Evolutionary conservation across 2,329 filamentous ascomycete species (phyloP), one percentile per base, ranked within the genome.

Genomic region (Pyricularia sp.): DNA sequence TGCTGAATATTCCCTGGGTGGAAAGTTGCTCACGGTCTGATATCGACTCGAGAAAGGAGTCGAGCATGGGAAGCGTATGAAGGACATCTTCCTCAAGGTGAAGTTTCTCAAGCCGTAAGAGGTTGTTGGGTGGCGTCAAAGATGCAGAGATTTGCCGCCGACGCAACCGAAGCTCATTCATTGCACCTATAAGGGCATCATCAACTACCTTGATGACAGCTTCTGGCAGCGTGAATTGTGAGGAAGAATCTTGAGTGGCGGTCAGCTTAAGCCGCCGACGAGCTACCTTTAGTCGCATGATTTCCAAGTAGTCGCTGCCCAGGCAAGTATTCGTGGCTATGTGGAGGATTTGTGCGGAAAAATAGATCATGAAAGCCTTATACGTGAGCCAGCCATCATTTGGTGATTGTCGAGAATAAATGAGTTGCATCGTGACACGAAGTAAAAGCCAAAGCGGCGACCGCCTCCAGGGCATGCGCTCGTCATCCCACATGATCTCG

Each of bases 331-430:
- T 4, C 12, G 30, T 17, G 4, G 26, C 26, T 12, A 30, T 9
- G 6, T 30, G 9, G 17, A 66, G 65, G 23, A 66, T 28, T 5
- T 26, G 28, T 3, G 65, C 65, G n/a, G 12, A 42, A 23, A 66
- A 55, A 28, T 55, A 66, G 42, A 66, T 36, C 25, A 66, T 66
- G 65, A 66, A 66, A 36, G 36, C 25, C 20, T 66, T 66, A 26
- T 66, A 66, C 42, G 28, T 55, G 4, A 6, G 23, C 11, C 20
- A 10, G 11, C 11, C 36, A 61, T 25, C 23, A 17, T 20, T 7
- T 25, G 36, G 31, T 10, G 36, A 55, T 20, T 58, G 36, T 17
- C 65, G 65, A 42, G 12, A n/a, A 6, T 28, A 66, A 26, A 12
- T n/a, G 25, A 66, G 65, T 55, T 66, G 65, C 65, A 66, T n/a